Conservation (phyloP, 345 rosid genomes). For the Melaleuca alternifolia region DNA sequence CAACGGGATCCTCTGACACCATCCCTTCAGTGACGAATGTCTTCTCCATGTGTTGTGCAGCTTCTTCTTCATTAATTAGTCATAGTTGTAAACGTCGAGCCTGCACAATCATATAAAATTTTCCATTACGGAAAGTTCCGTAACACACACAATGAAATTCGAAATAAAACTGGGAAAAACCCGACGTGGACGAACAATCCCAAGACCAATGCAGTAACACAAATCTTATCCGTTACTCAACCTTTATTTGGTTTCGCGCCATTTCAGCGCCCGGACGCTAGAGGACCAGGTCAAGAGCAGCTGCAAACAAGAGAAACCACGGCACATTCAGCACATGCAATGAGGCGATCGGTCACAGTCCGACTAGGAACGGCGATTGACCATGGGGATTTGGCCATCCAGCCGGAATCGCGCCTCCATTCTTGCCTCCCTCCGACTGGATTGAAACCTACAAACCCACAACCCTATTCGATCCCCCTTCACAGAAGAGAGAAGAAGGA, state of each 20-base stretch:
- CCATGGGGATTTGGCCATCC: neutral
- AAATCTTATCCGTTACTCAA: slow-evolving; percentile 99
- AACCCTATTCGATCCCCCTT: neutral
- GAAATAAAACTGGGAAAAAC: neutral
- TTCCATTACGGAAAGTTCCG: neutral
- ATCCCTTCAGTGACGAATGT: slow-evolving; percentile 96
- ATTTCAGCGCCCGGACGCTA: slow-evolving; percentile 14
- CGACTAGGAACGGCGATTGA: neutral
- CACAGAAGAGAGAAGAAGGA: too few relatives aligned
- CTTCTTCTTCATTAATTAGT: too few relatives aligned
- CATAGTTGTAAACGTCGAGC: slow-evolving; percentile 96
- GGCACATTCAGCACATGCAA: neutral
- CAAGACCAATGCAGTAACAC: neutral
- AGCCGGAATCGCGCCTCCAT: neutral
- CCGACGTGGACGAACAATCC: neutral
- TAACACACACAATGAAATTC: neutral
- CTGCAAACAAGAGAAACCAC: neutral
- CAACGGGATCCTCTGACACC: slow-evolving; percentile 92
- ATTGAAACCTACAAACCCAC: neutral
- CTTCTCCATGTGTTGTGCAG: slow-evolving; percentile 69
- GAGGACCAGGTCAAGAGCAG: neutral
- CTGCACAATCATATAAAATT: slow-evolving; percentile 23
- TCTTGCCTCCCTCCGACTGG: neutral
- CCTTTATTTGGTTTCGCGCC: slow-evolving; percentile 47
- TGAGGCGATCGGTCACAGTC: neutral